Base-by-base conservation (phyloP, 345 rosid genomes). In the Eutrema japonicum region DNA sequence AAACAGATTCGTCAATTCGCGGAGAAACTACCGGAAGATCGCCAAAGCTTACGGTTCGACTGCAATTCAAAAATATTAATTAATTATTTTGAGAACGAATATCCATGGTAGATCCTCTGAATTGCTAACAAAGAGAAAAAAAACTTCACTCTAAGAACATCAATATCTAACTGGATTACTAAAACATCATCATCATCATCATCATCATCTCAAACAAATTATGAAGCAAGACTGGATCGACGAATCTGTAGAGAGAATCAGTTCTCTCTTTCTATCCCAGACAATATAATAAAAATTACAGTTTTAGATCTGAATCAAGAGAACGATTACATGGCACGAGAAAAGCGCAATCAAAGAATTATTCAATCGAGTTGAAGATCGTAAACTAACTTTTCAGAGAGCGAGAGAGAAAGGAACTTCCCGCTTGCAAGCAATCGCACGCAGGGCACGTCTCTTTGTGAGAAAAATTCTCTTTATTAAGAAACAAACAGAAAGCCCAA, bases 371-470 rank as follows among this genome's bases (percentile, higher is more conserved):
- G 22, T 9, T 54, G 38, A 26, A 59, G 66, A 70, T 36, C 37
- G 55, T 64, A 14, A 27, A 66, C 7, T 47, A 48, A 27, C 9
- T 54, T 69, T 45, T 66, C 16, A 58, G 60, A 69, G 55, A 30
- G 60, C 70, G 33, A 45, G 18, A 55, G 30, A 67, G 72, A 33
- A 9, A 36, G 40, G 29, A 58, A 13, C 53, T 70, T 70, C 66
- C 74, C 66, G 74, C 66, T 16, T 70, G 66, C 74, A 59, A 70
- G 66, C 58, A 58, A 58, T 26, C 65, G 10, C 8, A 32, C 55
- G 33, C 48, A 36, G 58, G 36, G 47, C n/a, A 46, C 47, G 38
- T 57, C 64, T 57, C 46, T 13, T 14, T 45, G 57, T 27, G 5
- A 29, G n/a, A 29, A 12, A 46, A 7, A 8, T 13, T 35, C 13